Evolutionary conservation across 2,329 filamentous ascomycete species (phyloP).

Genomic region (Talaromyces pinophilus): DNA sequence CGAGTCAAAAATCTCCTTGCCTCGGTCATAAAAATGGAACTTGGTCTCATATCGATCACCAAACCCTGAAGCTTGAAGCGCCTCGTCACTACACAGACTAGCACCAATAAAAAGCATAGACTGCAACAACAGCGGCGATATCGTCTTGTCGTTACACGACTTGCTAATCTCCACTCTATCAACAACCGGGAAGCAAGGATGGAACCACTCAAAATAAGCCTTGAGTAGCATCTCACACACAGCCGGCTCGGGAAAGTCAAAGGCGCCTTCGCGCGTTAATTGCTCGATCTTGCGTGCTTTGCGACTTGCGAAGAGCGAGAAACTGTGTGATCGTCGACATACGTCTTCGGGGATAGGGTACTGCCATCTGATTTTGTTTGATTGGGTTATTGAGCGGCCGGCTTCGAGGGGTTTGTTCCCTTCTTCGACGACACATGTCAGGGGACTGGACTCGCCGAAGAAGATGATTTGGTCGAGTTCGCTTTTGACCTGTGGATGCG

Average conservation of each 20-base stretch:
- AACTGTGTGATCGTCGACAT: constrained; percentile 20
- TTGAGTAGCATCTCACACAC: constrained; percentile 49
- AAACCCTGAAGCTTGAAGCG: constrained; percentile 50
- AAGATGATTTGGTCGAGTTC: constrained; percentile 41
- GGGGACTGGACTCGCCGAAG: constrained; percentile 51
- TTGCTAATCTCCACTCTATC: constrained; percentile 50
- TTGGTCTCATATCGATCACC: constrained; percentile 54
- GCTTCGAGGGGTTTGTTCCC: constrained; percentile 31
- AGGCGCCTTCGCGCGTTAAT: constrained; percentile 44
- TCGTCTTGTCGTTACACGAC: constrained; percentile 42
- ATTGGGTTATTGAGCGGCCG: constrained; percentile 29
- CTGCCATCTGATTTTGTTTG: constrained; percentile 40
- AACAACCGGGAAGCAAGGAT: constrained; percentile 58
- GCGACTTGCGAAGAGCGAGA: constrained; percentile 23
- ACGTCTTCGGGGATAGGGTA: constrained; percentile 37
- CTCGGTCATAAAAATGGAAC: constrained; percentile 52
- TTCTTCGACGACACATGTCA: constrained; percentile 53
- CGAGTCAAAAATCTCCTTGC: constrained; percentile 56
- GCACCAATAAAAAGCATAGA: constrained; percentile 58
- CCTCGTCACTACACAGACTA: constrained; percentile 54
- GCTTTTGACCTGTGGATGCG: constrained; percentile 15
- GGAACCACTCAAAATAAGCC: constrained; percentile 60
- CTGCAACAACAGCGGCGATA: constrained; percentile 55
- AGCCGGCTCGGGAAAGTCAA: constrained; percentile 49
- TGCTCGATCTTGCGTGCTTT: constrained; percentile 39